These are phyloP conservation scores for Basipetospora chlamydospora DNA, from an alignment of 2,329 filamentous ascomycete species.

Conservation along the genomic window DNA sequence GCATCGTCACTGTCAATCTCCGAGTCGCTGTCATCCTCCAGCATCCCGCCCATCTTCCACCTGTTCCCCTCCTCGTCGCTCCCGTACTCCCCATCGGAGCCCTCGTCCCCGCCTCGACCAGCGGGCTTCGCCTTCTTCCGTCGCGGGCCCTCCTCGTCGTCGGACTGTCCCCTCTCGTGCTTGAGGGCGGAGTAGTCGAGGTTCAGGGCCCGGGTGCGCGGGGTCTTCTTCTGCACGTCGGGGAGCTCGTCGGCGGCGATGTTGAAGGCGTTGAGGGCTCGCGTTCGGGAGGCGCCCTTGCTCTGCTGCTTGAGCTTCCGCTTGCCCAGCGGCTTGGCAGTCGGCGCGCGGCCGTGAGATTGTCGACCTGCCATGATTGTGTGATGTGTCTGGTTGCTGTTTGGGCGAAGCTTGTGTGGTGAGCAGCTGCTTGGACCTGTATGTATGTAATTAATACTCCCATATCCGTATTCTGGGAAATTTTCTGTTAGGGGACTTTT, in stretches of 20 bases:
- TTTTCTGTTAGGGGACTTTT: conserved; percentile 6
- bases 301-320: conserved; percentile 31
- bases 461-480: too few relatives aligned
- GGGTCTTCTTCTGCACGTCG: conserved; percentile 30
- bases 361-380: conserved; percentile 41
- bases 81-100: conserved; percentile 49
- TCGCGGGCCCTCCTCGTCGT: conserved; percentile 31
- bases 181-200: conserved; percentile 17
- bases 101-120: conserved; percentile 33
- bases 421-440: too few relatives aligned
- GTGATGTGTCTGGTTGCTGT: conserved; percentile 8
- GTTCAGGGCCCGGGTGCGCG: conserved; percentile 36
- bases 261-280: conserved; percentile 41
- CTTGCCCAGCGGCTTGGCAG: conserved; percentile 22
- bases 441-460: background rate
- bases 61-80: conserved; percentile 78
- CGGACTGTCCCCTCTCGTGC: conserved; percentile 12
- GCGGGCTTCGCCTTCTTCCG: conserved; percentile 26
- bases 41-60: conserved; percentile 58
- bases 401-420: too few relatives aligned
- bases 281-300: conserved; percentile 26
- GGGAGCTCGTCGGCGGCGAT: conserved; percentile 39
- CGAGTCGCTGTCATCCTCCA: conserved; percentile 44
- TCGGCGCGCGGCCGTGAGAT: conserved; percentile 38
- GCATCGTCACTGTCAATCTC: conserved; percentile 61